These are phyloP conservation scores for Apophysomyces ossiformis DNA, from an alignment of 371 early-diverging fungal genomes.

Conservation along the genomic window DNA sequence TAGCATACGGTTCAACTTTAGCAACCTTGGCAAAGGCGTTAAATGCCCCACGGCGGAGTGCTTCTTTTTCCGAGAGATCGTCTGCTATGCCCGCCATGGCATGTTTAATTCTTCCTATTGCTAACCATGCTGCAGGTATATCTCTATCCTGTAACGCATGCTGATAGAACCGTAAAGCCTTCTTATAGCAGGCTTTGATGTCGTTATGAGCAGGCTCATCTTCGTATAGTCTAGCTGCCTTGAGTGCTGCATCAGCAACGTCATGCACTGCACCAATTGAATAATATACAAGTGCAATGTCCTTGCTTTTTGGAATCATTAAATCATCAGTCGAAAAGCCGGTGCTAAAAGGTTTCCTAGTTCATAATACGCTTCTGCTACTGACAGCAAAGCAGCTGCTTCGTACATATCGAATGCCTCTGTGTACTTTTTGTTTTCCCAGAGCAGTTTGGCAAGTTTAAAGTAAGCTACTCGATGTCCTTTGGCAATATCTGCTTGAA, in stretches of 20 bases:
- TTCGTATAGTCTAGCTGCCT: constrained; percentile 23
- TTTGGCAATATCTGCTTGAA: no score
- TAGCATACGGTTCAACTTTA: constrained; percentile 11
- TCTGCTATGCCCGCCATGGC: constrained; percentile 11
- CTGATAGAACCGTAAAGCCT: constrained; percentile 22
- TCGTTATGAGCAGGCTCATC: constrained; percentile 14
- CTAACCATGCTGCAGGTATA: constrained; percentile 23
- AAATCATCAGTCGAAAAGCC: no score
- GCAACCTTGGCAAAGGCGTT: constrained; percentile 16
- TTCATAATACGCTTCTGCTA: no score
- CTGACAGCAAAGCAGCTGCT: no score
- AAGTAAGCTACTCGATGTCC: no score
- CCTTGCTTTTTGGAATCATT: constrained; percentile 15
- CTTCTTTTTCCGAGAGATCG: not conserved
- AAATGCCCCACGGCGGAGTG: constrained; percentile 20
- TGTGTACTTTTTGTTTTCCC: no score
- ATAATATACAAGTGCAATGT: constrained; percentile 22
- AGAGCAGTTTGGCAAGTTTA: no score
- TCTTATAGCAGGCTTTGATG: not conserved
- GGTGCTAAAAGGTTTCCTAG: no score
- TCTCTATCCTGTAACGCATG: constrained; percentile 10
- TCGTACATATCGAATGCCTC: no score
- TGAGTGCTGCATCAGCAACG: constrained; percentile 15
- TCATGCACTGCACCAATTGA: constrained; percentile 14
- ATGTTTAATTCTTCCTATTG: constrained; percentile 25